Percentiles rank a stretch among this genome's conserved stretches.
Conservation (phyloP, 139 green algal species). For the Ettlia oleoabundans region DNA sequence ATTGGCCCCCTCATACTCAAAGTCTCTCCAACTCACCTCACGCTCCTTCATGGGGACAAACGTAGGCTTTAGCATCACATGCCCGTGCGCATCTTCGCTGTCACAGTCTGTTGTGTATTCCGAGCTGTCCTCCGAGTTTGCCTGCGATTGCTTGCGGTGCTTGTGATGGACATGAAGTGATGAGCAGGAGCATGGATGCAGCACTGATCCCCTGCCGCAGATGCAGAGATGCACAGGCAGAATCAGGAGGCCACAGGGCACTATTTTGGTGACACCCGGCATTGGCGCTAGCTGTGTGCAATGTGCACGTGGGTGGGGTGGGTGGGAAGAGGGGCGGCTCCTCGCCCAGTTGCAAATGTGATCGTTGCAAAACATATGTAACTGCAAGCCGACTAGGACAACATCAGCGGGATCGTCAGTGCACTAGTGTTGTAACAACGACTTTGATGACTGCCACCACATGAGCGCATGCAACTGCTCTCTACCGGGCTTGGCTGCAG, state of each 20-base stretch:
- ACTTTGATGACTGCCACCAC: not conserved
- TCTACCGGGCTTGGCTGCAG: no score
- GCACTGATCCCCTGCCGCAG: no score
- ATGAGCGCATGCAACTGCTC: no score
- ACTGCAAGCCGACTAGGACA: no score
- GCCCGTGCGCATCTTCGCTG: slow-evolving; percentile 66
- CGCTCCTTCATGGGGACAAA: slow-evolving; percentile 81
- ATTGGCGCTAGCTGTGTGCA: not conserved
- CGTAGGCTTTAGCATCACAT: slow-evolving; percentile 78
- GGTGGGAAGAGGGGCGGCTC: no score
- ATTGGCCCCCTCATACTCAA: no score
- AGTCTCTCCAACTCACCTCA: slow-evolving; percentile 33
- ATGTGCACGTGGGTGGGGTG: no score
- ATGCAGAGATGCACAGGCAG: no score
- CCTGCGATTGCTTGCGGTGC: not conserved
- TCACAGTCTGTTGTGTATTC: slow-evolving; percentile 83
- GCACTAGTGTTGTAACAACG: not conserved
- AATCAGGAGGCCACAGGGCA: no score
- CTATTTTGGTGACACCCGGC: no score
- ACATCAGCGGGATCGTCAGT: not conserved
- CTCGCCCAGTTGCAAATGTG: no score
- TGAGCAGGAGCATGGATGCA: not conserved
- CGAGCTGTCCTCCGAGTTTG: slow-evolving; percentile 54
- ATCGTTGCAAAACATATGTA: no score
- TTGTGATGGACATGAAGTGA: not conserved